Conservation (phyloP, 805 yeast species). For the Candida hispaniensis region DNA sequence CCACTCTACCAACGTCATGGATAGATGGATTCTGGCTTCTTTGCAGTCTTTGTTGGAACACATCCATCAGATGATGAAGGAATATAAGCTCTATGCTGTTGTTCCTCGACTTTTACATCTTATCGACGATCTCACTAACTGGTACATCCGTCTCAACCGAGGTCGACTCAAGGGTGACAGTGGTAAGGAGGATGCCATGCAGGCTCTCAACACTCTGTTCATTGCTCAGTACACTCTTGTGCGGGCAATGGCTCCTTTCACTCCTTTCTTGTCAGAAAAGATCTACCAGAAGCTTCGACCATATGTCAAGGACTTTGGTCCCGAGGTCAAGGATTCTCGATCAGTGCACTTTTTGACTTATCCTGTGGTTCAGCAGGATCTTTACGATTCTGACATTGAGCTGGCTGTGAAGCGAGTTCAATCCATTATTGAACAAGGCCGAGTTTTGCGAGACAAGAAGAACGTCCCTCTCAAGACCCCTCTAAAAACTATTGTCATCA, state of each 20-base stretch:
- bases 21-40: constrained; percentile 94
- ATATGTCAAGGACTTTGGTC: constrained; percentile 32
- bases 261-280: constrained; percentile 89
- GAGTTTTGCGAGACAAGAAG: constrained; percentile 94
- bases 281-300: constrained; percentile 68
- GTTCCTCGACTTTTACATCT: constrained; percentile 83
- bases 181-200: constrained; percentile 72
- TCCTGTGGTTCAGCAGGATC: constrained; percentile 72
- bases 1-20: constrained; percentile 83
- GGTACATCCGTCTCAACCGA: constrained; percentile 98
- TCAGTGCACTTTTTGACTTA: constrained; percentile 92
- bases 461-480: constrained; percentile 91
- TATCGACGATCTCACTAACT: constrained; percentile 91
- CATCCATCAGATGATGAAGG: constrained; percentile 82
- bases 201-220: constrained; percentile 81
- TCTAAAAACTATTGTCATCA: constrained; percentile 71
- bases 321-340: constrained; percentile 49
- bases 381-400: constrained; percentile 65
- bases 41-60: constrained; percentile 79
- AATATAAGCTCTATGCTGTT: constrained; percentile 87
- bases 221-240: constrained; percentile 81
- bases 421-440: constrained; percentile 88
- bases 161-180: constrained; percentile 93
- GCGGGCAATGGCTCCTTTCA: constrained; percentile 98
- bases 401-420: constrained; percentile 91